These are phyloP conservation scores for Lunasporangiospora selenospora DNA, from an alignment of 192 early-diverging fungal genomes.

Conservation along the genomic window DNA sequence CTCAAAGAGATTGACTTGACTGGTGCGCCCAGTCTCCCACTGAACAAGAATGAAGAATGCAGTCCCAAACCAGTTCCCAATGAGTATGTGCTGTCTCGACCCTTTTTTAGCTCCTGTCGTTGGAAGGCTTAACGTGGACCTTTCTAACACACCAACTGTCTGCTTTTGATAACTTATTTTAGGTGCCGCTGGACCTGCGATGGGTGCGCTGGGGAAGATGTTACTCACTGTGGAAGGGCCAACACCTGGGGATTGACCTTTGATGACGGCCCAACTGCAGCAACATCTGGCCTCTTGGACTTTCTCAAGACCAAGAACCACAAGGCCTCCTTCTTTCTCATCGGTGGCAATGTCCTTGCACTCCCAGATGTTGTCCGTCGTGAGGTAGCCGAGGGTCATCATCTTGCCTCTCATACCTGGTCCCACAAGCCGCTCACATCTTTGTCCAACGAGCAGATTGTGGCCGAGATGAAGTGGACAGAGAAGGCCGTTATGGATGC, in stretches of 20 bases:
- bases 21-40: conserved; percentile 39
- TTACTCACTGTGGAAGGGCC: conserved; percentile 40
- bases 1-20: conserved; percentile 57
- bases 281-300: conserved; percentile 55
- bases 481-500: conserved; percentile 52
- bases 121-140: no score
- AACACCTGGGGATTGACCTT: conserved; percentile 66
- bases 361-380: conserved; percentile 53
- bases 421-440: conserved; percentile 62
- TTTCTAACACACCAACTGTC: no score
- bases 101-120: background rate
- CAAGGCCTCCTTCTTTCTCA: conserved; percentile 67
- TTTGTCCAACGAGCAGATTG: conserved; percentile 53
- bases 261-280: conserved; percentile 69
- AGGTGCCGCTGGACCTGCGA: conserved; percentile 58
- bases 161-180: background rate
- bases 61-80: conserved; percentile 22
- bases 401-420: conserved; percentile 70
- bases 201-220: conserved; percentile 51
- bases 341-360: conserved; percentile 62
- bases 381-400: conserved; percentile 64
- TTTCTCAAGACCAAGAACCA: conserved; percentile 53
- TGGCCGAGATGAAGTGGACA: conserved; percentile 64
- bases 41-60: conserved; percentile 24
- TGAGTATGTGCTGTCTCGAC: no score